Evolutionary conservation across 106 monocot genomes (phyloP).

Genomic region (Dendrobium huoshanense): DNA sequence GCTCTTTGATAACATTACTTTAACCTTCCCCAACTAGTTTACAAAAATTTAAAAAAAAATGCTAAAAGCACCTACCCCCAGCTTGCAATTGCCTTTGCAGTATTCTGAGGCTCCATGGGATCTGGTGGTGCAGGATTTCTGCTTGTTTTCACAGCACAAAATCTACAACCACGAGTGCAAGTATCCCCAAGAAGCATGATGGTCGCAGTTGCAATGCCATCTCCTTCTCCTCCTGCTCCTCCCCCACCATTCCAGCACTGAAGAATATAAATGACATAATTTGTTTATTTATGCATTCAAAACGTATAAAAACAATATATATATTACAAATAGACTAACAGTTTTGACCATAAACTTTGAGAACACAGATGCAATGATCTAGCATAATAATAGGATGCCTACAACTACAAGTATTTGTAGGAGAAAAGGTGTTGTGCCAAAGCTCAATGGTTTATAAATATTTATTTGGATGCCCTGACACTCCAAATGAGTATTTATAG

Average conservation of each 20-base stretch:
- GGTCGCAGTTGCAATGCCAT: constrained; percentile 93
- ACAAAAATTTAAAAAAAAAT: neutral
- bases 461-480: no score
- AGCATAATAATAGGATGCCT: neutral
- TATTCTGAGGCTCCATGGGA: constrained; percentile 83
- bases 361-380: neutral
- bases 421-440: no score
- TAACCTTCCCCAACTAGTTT: neutral
- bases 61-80: constrained; percentile 63
- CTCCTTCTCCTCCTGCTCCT: constrained; percentile 90
- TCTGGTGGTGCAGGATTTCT: constrained; percentile 86
- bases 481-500: no score
- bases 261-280: constrained; percentile 4
- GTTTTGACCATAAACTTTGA: neutral
- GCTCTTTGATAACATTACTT: neutral
- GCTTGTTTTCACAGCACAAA: constrained; percentile 98
- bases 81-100: constrained; percentile 77
- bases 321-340: neutral
- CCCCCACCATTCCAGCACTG: constrained; percentile 96
- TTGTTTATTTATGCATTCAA: neutral
- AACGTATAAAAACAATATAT: neutral
- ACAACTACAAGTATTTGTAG: no score
- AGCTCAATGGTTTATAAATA: no score
- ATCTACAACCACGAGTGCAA: constrained; percentile 93
- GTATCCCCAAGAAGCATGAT: constrained; percentile 99